Conservation (phyloP, 73 alveolate species). For the Paramecium primaurelia region DNA sequence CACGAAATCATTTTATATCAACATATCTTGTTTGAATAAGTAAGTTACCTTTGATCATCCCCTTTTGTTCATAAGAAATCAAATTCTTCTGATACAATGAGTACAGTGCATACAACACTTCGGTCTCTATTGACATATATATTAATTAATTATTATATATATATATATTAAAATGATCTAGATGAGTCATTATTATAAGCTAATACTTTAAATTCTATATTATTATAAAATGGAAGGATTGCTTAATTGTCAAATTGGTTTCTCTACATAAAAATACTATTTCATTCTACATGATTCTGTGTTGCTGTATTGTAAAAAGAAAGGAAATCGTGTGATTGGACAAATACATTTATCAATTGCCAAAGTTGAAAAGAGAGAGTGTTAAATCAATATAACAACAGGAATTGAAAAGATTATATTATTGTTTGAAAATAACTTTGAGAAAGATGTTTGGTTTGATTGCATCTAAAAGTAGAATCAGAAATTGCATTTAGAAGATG, state of each 20-base stretch:
- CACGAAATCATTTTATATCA: background rate
- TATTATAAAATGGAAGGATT: conserved; percentile 6
- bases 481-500: background rate
- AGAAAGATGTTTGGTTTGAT: background rate
- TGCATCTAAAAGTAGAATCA: background rate
- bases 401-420: background rate
- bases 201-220: background rate
- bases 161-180: background rate
- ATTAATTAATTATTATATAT: background rate
- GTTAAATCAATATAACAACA: background rate
- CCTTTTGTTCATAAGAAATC: background rate
- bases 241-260: background rate
- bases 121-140: background rate
- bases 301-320: background rate
- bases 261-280: background rate
- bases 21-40: background rate
- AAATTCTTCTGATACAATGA: background rate
- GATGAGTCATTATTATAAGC: background rate
- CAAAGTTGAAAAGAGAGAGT: background rate
- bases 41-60: background rate
- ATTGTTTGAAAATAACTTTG: background rate
- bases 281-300: background rate
- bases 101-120: background rate
- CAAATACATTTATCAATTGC: background rate
- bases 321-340: background rate